These are phyloP conservation scores for Populus nigra DNA, from an alignment of 345 rosid genomes.

Conservation along the genomic window DNA sequence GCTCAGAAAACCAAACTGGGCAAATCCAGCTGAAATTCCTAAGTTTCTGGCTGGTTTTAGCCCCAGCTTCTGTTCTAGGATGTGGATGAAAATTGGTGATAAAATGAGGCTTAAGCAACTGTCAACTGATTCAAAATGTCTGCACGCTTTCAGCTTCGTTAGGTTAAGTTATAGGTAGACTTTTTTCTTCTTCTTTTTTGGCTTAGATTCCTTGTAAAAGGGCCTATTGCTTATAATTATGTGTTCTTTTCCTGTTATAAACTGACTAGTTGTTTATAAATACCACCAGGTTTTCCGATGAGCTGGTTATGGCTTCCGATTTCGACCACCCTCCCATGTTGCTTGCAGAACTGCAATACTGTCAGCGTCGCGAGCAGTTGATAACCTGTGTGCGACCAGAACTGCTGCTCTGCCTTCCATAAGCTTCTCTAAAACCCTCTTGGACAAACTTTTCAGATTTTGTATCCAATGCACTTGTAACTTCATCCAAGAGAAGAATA, in stretches of 20 bases:
- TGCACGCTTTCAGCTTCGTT: background rate
- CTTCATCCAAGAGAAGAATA: conserved; percentile 78
- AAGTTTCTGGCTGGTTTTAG: background rate
- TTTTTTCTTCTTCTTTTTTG: too few species aligned
- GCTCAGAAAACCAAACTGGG: background rate
- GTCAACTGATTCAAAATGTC: background rate
- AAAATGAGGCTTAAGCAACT: background rate
- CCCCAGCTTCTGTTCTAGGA: background rate
- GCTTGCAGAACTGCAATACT: conserved; percentile 56
- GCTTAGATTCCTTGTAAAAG: background rate
- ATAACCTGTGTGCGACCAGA: conserved; percentile 74
- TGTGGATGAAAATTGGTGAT: background rate
- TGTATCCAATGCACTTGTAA: conserved; percentile 77
- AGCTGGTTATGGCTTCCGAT: conserved; percentile 71
- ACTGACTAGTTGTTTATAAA: conserved; percentile 57
- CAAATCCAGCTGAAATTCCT: background rate
- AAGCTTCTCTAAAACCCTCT: conserved; percentile 66
- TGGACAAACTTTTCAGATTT: conserved; percentile 70
- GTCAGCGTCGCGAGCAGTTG: conserved; percentile 59
- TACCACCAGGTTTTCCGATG: conserved; percentile 36
- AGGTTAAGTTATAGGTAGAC: background rate
- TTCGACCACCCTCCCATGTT: conserved; percentile 63
- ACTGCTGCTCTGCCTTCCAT: conserved; percentile 74
- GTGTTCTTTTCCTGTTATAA: conserved; percentile 43
- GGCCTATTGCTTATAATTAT: background rate